Conservation (phyloP, 139 green algal genomes). For the Coccomyxa sp. region DNA sequence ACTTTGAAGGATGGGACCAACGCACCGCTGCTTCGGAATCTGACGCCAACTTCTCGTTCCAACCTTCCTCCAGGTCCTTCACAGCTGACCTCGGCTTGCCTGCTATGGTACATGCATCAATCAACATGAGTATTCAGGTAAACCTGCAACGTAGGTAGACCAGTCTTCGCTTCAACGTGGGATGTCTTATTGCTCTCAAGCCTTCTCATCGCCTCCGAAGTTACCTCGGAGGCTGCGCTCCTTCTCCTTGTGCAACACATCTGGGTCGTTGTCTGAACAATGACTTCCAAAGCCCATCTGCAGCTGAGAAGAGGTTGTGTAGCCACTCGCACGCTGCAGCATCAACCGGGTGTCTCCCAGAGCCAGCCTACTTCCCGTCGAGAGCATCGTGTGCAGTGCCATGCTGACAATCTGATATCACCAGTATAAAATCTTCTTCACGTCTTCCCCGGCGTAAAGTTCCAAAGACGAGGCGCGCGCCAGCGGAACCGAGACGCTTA, state of each 20-base stretch:
- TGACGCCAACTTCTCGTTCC: conserved; percentile 2
- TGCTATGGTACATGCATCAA: neutral
- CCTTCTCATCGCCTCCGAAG: neutral
- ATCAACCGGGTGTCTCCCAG: too few relatives aligned
- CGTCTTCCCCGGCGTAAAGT: too few relatives aligned
- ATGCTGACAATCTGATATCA: too few relatives aligned
- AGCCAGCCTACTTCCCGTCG: too few relatives aligned
- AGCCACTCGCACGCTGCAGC: too few relatives aligned
- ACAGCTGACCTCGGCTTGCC: neutral
- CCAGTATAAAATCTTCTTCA: too few relatives aligned
- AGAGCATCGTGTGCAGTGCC: too few relatives aligned
- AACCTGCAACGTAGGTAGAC: neutral
- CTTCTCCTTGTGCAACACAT: neutral
- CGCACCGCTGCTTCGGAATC: conserved; percentile 1
- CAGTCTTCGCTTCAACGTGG: neutral
- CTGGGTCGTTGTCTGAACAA: neutral
- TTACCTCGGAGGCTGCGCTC: neutral
- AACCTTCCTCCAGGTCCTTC: neutral
- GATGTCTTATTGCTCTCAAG: neutral
- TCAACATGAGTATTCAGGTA: neutral
- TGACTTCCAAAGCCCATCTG: neutral
- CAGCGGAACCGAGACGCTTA: too few relatives aligned
- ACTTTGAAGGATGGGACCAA: neutral
- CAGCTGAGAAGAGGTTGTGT: neutral
- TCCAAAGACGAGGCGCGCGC: too few relatives aligned